These are phyloP conservation scores for Mycena venus DNA, from an alignment of 768 basidiomycete species.

Conservation along the genomic window DNA sequence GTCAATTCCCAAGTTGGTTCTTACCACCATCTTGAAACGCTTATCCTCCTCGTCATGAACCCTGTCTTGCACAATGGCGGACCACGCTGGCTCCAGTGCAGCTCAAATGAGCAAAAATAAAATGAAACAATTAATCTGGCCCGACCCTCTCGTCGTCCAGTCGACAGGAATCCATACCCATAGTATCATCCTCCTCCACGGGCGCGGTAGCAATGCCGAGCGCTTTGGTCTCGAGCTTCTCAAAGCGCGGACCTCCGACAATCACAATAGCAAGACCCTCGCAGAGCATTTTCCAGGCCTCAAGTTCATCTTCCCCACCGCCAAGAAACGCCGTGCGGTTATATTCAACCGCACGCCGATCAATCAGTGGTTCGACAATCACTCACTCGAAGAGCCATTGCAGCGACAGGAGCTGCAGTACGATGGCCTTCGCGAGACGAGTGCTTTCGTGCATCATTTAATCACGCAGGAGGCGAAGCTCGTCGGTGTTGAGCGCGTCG, in stretches of 20 bases:
- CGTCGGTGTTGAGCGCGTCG: constrained; percentile 5
- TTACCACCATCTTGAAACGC: no score
- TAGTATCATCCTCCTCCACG: constrained; percentile 25
- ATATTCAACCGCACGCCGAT: constrained; percentile 26
- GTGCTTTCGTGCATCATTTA: constrained; percentile 8
- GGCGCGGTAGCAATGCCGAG: constrained; percentile 26
- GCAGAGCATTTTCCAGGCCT: constrained; percentile 20
- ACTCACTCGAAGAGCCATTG: neutral
- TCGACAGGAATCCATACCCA: constrained; percentile 17
- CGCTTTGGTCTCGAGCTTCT: constrained; percentile 25
- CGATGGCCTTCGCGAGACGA: constrained; percentile 12
- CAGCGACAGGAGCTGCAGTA: constrained; percentile 12
- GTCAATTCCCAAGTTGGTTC: no score
- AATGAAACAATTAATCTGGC: constrained; percentile 21
- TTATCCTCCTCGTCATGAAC: no score
- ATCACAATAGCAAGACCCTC: neutral
- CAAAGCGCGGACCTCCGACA: neutral
- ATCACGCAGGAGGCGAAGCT: constrained; percentile 6
- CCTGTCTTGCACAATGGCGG: neutral
- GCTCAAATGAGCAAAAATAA: constrained; percentile 1
- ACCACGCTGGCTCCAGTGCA: neutral
- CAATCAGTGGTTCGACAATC: constrained; percentile 28
- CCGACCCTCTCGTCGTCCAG: constrained; percentile 18
- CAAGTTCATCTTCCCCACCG: constrained; percentile 26
- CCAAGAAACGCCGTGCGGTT: constrained; percentile 22